Base-by-base conservation (phyloP, 805 yeast genomes). In the Yarrowia sp. region DNA sequence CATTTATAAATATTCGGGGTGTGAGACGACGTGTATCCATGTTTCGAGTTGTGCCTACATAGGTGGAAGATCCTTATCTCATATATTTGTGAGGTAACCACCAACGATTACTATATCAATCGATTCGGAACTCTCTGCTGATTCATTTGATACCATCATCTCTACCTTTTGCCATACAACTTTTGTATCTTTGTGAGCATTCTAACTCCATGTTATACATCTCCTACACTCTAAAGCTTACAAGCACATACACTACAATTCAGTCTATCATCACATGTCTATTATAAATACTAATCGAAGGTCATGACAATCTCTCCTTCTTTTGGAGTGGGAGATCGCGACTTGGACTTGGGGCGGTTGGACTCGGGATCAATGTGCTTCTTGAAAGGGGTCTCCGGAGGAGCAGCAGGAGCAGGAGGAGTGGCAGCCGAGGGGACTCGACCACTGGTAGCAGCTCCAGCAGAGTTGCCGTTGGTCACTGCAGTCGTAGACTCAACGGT, bases 241-340 rank as follows among this genome's bases (percentile, higher is more conserved):
- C 4, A 26, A 26, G 32, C 32, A 0, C 32, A 26, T 26, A 26
- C 15, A 41, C 45, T 41, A 15, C 16, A 41, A 19, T 41, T 15
- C 15, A 12, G 4, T n/a, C 26, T 38, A 53, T 19, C 53, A 69
- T 69, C 43, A 38, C 46, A 42, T 45, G 40, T 61, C 53, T 42
- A 61, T 58, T 56, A 58, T 50, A 53, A 43, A 50, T 67, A 55
- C 43, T 69, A 70, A 35, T 72, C 73, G 58, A 72, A 72, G 15
- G 70, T 68, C 74, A 73, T 73, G 14, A 69, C 70, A 16, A 72
- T 69, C 26, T 71, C 69, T 10, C 45, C 70, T 40, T 65, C 68
- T 3, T 52, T 40, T 11, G 56, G 65, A 4, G 65, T 40, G 42
- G 69, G 48, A 42, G 69, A 53, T 32, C 63, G 46, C 9, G 63